Evolutionary conservation across 1,284 basidiomycete species (phyloP).

Genomic region (Cryptococcus depauperatus): DNA sequence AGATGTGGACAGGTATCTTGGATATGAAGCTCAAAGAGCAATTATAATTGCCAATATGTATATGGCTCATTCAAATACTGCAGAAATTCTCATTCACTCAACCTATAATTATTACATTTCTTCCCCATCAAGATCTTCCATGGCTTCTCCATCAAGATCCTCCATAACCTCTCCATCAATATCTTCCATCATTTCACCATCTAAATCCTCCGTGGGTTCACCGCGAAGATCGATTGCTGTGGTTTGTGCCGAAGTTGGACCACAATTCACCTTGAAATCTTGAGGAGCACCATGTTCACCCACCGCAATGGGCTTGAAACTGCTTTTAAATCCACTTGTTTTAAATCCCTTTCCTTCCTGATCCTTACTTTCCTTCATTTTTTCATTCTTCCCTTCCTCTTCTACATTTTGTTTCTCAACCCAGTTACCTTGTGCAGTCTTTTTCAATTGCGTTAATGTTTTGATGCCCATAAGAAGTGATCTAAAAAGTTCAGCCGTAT

Average conservation of each 20-base stretch:
- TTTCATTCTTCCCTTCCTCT: slow-evolving; percentile 2
- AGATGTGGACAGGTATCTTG: slow-evolving; percentile 74
- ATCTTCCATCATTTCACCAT: slow-evolving; percentile 29
- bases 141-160: slow-evolving; percentile 19
- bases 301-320: slow-evolving; percentile 41
- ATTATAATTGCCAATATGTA: not conserved
- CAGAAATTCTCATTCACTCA: slow-evolving; percentile 36
- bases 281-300: too few relatives aligned
- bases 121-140: slow-evolving; percentile 41
- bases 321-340: slow-evolving; percentile 54
- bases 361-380: slow-evolving; percentile 3
- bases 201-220: slow-evolving; percentile 21
- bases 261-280: too few relatives aligned
- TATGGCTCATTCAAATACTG: slow-evolving; percentile 23
- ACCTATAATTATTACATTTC: slow-evolving; percentile 22
- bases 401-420: not conserved
- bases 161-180: slow-evolving; percentile 45
- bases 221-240: slow-evolving; percentile 47
- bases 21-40: slow-evolving; percentile 22
- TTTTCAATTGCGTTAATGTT: slow-evolving; percentile 5
- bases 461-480: slow-evolving; percentile 60
- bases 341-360: slow-evolving; percentile 56
- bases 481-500: slow-evolving; percentile 65
- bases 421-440: not conserved
- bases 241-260: too few relatives aligned